Evolutionary conservation across 202 grass and related monocot species (phyloP), one percentile per base, ranked within the genome.

Genomic region (Setaria viridis): DNA sequence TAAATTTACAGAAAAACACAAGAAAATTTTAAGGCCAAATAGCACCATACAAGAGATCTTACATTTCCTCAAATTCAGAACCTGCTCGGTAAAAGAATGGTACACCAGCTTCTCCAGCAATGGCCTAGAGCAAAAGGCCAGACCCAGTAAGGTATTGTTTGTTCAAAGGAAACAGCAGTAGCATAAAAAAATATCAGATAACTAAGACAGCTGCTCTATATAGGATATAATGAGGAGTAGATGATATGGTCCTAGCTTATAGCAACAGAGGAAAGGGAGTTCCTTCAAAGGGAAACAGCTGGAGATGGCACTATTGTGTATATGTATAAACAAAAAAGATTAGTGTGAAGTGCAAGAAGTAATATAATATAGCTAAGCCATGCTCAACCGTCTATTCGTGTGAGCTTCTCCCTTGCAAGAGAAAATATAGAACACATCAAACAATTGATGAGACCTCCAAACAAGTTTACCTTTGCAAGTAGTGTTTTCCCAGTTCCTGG

Each of bases 11-110:
- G 17, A 83, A 88, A 13, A 86, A 58, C 10, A 67, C 30, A 74
- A 79, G 11, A 59, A 63, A 68, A 67, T 70, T 51, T 65, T 8
- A 76, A 59, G 80, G 72, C 11, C 9, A 58, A 58, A 46, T 84
- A 87, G 63, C 46, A 70, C 66, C 25, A 20, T 14, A 81, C 4
- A 82, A 74, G 56, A 63, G 34, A 71, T 74, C 97, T 97, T 99
- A 99, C 97, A 99, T 99, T 91, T 99, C 97, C 85, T 99, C 97
- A 77, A 99, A 99, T 90, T 99, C 97, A 47, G 97, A 99, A 87
- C 97, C 97, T 88, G 97, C 97, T 86, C 94, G 89, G 53, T 99
- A 99, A 91, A 99, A 99, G 88, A 99, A 99, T 65, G 97, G 97
- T 71, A 99, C 97, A 49, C 90, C 97, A 69, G 97, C 97, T 94